Evolutionary conservation across 768 basidiomycete species (phyloP).

Genomic region (Trametopsis cervina): DNA sequence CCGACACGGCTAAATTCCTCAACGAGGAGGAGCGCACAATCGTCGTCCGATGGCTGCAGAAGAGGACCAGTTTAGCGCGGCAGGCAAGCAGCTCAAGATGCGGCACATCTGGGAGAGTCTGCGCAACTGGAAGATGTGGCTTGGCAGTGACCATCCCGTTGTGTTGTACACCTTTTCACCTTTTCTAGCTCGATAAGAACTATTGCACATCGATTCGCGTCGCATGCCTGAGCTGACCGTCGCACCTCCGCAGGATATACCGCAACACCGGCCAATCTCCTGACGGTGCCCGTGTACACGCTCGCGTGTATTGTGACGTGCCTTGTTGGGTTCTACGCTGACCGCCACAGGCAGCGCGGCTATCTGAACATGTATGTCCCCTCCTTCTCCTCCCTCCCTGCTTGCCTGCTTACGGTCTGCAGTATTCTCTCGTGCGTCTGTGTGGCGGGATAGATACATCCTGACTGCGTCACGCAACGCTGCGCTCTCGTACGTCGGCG

Average conservation of each 20-base stretch:
- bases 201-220: slow-evolving; percentile 4
- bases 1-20: slow-evolving; percentile 73
- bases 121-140: slow-evolving; percentile 70
- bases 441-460: slow-evolving; percentile 62
- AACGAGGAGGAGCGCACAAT: slow-evolving; percentile 63
- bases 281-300: slow-evolving; percentile 73
- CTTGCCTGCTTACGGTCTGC: neutral
- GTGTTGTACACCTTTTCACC: slow-evolving; percentile 73
- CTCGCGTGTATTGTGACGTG: slow-evolving; percentile 65
- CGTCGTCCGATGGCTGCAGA: slow-evolving; percentile 57
- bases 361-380: slow-evolving; percentile 53
- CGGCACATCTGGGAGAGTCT: slow-evolving; percentile 55
- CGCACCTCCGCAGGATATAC: slow-evolving; percentile 34
- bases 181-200: slow-evolving; percentile 35
- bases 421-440: slow-evolving; percentile 25
- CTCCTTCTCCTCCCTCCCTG: neutral
- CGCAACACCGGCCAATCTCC: slow-evolving; percentile 68
- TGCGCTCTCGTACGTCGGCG: slow-evolving; percentile 64
- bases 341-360: slow-evolving; percentile 53
- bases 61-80: slow-evolving; percentile 69
- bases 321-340: slow-evolving; percentile 54
- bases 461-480: slow-evolving; percentile 55
- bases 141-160: slow-evolving; percentile 27
- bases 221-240: neutral
- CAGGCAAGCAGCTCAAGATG: slow-evolving; percentile 52